These are phyloP conservation scores for Hymenoscyphus salicellus DNA, from an alignment of 2,329 filamentous ascomycete genomes.

Conservation along the genomic window DNA sequence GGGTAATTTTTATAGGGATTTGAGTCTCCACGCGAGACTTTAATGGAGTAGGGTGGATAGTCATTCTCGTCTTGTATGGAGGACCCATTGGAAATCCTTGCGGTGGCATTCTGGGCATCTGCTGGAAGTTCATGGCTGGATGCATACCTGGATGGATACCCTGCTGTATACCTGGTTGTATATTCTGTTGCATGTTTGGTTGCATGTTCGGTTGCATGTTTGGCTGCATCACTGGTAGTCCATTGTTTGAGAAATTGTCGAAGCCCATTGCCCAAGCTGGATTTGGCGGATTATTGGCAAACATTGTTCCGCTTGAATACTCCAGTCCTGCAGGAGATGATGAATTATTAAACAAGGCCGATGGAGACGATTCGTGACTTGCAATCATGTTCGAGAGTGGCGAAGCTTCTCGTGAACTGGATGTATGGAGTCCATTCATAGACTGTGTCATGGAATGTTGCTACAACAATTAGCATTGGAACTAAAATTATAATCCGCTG, in stretches of 20 bases:
- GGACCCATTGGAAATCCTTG: slow-evolving; percentile 26
- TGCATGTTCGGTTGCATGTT: slow-evolving; percentile 14
- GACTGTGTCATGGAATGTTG: slow-evolving; percentile 51
- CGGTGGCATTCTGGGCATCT: slow-evolving; percentile 24
- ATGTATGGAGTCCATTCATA: slow-evolving; percentile 48
- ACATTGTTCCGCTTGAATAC: slow-evolving; percentile 38
- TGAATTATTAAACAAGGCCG: slow-evolving; percentile 46
- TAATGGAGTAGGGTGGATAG: slow-evolving; percentile 63
- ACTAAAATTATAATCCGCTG: not conserved
- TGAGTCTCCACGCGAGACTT: slow-evolving; percentile 97
- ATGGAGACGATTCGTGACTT: slow-evolving; percentile 53
- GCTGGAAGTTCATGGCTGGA: slow-evolving; percentile 17
- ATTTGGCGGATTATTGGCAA: slow-evolving; percentile 25
- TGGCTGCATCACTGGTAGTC: slow-evolving; percentile 11
- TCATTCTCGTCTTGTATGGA: slow-evolving; percentile 44
- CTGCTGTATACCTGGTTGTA: slow-evolving; percentile 5
- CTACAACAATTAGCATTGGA: slow-evolving; percentile 39
- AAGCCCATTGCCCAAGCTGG: slow-evolving; percentile 38
- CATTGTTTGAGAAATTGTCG: slow-evolving; percentile 14
- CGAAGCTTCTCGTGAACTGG: slow-evolving; percentile 52
- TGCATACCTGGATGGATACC: slow-evolving; percentile 8
- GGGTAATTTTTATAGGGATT: slow-evolving; percentile 79
- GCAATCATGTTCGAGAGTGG: slow-evolving; percentile 51
- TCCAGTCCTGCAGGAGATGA: slow-evolving; percentile 46
- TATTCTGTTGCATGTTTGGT: slow-evolving; percentile 1